These are phyloP conservation scores for Kwoniella europaea DNA, from an alignment of 768 basidiomycete genomes.

Conservation along the genomic window DNA sequence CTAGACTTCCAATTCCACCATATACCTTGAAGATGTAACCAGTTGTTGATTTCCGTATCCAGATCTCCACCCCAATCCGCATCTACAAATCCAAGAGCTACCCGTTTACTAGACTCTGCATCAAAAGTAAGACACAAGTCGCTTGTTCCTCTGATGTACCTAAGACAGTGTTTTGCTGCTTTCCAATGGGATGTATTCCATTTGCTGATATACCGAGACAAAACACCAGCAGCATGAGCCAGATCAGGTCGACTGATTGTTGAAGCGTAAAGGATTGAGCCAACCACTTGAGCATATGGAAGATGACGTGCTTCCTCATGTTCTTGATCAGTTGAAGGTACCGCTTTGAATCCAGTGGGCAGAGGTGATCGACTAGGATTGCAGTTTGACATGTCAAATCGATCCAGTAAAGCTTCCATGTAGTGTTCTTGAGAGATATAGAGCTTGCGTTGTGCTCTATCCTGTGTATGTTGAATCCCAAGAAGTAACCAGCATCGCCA, in stretches of 20 bases:
- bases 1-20: constrained; percentile 58
- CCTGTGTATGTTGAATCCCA: constrained; percentile 53
- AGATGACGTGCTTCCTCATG: constrained; percentile 7
- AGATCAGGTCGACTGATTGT: constrained; percentile 19
- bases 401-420: constrained; percentile 17
- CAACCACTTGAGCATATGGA: constrained; percentile 17
- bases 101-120: constrained; percentile 32
- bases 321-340: constrained; percentile 3
- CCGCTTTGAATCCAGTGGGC: constrained; percentile 4
- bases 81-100: constrained; percentile 50
- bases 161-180: constrained; percentile 32
- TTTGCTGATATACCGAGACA: constrained; percentile 23
- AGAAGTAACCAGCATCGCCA: constrained; percentile 23
- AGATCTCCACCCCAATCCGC: constrained; percentile 54
- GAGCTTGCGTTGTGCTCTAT: constrained; percentile 17
- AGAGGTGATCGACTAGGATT: constrained; percentile 6
- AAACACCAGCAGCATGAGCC: constrained; percentile 12
- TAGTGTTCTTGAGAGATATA: constrained; percentile 27
- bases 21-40: constrained; percentile 59
- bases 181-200: constrained; percentile 29
- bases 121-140: constrained; percentile 30
- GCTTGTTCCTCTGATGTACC: constrained; percentile 39
- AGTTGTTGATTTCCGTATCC: constrained; percentile 54
- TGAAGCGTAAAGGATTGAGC: constrained; percentile 25
- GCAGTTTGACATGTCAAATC: constrained; percentile 20